Conservation (phyloP, 257 asterid genomes). For the Lithospermum erythrorhizon region DNA sequence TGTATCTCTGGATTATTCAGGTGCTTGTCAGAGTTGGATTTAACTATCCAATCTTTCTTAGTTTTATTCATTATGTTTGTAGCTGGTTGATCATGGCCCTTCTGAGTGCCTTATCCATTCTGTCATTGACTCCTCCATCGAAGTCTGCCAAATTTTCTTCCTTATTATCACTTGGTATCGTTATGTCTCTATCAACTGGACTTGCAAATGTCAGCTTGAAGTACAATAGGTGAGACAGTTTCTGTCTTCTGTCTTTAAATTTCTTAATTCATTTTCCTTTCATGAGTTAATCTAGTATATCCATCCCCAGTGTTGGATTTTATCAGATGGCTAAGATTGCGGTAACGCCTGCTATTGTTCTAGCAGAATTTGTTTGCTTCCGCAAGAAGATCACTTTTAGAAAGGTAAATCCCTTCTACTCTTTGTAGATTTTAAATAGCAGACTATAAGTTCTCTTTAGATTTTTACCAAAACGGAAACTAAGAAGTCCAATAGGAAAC, state of each 20-base stretch:
- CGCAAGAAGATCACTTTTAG: slow-evolving; percentile 46
- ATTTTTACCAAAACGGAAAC: background rate
- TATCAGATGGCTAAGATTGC: slow-evolving; percentile 99
- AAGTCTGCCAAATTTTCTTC: slow-evolving; percentile 64
- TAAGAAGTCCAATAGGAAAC: too few species aligned
- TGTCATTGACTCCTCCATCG: slow-evolving; percentile 69
- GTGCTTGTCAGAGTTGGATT: slow-evolving; percentile 87
- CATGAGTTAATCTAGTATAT: slow-evolving; percentile 10
- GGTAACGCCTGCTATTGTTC: slow-evolving; percentile 89
- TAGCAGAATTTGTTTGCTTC: slow-evolving; percentile 73
- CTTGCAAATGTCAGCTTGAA: slow-evolving; percentile 97
- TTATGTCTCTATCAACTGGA: slow-evolving; percentile 98
- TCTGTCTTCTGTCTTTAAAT: background rate
- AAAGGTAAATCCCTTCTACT: slow-evolving; percentile 41
- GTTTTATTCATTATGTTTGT: slow-evolving; percentile 77
- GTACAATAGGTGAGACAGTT: slow-evolving; percentile 62
- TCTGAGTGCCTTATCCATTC: slow-evolving; percentile 59
- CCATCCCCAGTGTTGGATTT: slow-evolving; percentile 74
- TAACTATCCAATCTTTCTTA: slow-evolving; percentile 81
- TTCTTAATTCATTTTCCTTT: slow-evolving; percentile 6
- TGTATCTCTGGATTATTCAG: slow-evolving; percentile 27
- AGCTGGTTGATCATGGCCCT: slow-evolving; percentile 92
- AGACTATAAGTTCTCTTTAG: background rate
- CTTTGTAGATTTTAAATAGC: background rate
- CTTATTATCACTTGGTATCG: slow-evolving; percentile 84